Conservation (phyloP, 345 rosid genomes). For the Anastatica hierochuntica region DNA sequence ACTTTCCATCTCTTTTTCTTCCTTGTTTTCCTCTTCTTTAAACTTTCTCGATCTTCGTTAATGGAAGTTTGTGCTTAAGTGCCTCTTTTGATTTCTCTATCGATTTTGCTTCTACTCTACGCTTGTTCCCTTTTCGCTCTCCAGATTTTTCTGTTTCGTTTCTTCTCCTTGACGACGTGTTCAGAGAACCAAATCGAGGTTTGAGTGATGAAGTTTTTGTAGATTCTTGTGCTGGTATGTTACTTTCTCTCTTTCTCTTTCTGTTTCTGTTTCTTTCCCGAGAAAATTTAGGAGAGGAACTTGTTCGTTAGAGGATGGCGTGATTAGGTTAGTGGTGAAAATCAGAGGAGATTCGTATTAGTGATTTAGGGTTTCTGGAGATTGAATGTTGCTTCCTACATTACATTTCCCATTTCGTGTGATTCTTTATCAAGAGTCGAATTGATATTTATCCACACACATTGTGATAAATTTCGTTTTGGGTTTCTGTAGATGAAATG, state of each 20-base stretch:
- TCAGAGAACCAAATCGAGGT: constrained; percentile 17
- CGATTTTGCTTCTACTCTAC: constrained; percentile 48
- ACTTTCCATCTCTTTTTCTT: constrained; percentile 8
- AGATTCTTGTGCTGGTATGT: constrained; percentile 27
- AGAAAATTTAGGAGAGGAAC: neutral
- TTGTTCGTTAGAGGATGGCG: neutral
- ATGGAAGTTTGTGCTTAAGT: neutral
- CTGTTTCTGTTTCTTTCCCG: neutral
- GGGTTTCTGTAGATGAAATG: constrained; percentile 21
- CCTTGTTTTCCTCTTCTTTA: neutral
- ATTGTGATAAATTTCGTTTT: constrained; percentile 1
- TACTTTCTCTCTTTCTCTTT: neutral
- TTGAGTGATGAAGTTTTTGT: constrained; percentile 20
- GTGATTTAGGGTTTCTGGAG: neutral
- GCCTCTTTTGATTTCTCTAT: neutral
- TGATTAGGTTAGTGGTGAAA: neutral
- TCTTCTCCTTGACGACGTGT: neutral
- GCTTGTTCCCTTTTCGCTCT: constrained; percentile 12
- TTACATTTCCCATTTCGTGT: neutral
- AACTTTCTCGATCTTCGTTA: constrained; percentile 11
- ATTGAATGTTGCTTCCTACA: neutral
- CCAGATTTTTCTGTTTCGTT: no score
- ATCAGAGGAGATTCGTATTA: neutral
- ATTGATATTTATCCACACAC: neutral
- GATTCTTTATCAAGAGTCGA: neutral